Conservation (phyloP, 495 filamentous ascomycete genomes). For the Trichocladium uniseriatum region DNA sequence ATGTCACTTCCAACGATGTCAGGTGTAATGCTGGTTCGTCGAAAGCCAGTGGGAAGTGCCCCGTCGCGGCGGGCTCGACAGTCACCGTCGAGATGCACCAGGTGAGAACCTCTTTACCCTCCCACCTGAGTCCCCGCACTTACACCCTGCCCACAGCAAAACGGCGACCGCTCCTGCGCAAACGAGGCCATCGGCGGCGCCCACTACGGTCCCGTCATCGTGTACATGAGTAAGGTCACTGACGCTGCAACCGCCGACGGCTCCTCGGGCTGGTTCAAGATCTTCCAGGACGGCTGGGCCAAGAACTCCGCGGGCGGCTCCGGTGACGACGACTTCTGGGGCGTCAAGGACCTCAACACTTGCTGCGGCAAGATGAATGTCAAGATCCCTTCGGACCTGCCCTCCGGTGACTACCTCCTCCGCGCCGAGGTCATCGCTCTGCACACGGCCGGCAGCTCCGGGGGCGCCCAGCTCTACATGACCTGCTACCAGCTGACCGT, state of each 20-base stretch:
- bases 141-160: conserved; percentile 32
- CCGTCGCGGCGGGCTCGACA: conserved; percentile 37
- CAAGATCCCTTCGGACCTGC: conserved; percentile 38
- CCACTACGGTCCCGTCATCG: conserved; percentile 41
- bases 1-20: conserved; percentile 30
- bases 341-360: conserved; percentile 43
- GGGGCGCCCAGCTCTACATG: conserved; percentile 43
- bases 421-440: conserved; percentile 46
- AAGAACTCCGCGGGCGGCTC: conserved; percentile 18
- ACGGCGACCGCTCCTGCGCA: conserved; percentile 32
- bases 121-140: background rate
- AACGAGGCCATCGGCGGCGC: conserved; percentile 42
- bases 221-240: conserved; percentile 45
- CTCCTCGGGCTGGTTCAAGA: conserved; percentile 42
- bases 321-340: conserved; percentile 43
- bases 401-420: conserved; percentile 44
- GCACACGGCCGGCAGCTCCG: conserved; percentile 32
- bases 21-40: conserved; percentile 34
- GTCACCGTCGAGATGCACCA: conserved; percentile 48
- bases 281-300: conserved; percentile 41
- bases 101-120: conserved; percentile 17
- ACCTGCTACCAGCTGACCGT: conserved; percentile 43
- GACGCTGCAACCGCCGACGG: conserved; percentile 41
- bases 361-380: conserved; percentile 45
- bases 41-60: conserved; percentile 32